Evolutionary conservation across 495 filamentous ascomycete species (phyloP), one percentile per base, ranked within the genome.

Genomic region (Talaromyces stipitatus): DNA sequence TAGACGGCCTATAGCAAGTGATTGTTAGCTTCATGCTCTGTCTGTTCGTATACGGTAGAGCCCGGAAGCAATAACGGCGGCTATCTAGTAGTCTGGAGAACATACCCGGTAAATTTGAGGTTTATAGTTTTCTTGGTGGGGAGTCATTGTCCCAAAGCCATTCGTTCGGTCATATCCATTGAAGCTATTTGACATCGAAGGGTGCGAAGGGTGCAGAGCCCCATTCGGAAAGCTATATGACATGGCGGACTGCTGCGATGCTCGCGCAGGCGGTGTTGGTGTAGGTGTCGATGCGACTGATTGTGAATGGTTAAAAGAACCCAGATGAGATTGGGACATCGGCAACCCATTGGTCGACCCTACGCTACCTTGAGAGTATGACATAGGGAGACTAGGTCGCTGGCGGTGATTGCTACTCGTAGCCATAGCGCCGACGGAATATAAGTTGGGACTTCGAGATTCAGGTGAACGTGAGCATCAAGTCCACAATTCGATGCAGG

Each of bases 41-140:
- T 11, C 12, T 23, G 16, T 24, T 48, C 45, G 1, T 48, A 0
- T 14, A 41, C 36, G n/a, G 36, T 9, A 14, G n/a, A n/a, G n/a
- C n/a, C n/a, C n/a, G n/a, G n/a, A n/a, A n/a, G 30, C 30, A 6
- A 12, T 12, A 12, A 33, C 30, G 12, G 30, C 36, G 23, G 18
- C 48, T 57, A 60, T 67, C 10, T 55, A 45, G 38, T n/a, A 45
- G 6, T 33, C 10, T 20, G 1, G 23, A 22, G 53, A 45, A 55
- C 77, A 58, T 66, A 91, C 89, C 59, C 86, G 85, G 70, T 92
- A 94, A 50, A 94, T 91, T 60, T 86, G 84, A 54, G 87, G 85
- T 58, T 78, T 78, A 48, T 81, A 74, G 56, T 84, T 84, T 38
- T 79, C 74, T 23, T 76, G 74, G 46, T 73, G 72, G 24, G 78